Evolutionary conservation across 306 rosid species (phyloP).

Genomic region (Prunus fruticosa): DNA sequence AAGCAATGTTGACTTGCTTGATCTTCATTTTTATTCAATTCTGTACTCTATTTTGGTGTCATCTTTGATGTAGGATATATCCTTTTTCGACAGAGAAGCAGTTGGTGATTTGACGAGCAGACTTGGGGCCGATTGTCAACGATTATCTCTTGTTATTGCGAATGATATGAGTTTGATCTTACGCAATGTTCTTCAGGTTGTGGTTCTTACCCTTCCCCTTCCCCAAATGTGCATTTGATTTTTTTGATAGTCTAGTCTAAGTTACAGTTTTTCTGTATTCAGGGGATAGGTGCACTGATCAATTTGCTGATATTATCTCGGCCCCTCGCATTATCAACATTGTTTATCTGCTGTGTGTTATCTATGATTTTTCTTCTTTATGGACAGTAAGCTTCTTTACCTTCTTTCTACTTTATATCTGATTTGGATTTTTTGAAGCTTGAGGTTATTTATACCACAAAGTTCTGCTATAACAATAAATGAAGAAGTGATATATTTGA

Average conservation of each 20-base stretch:
- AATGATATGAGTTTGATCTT: conserved; percentile 55
- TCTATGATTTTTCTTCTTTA: conserved; percentile 59
- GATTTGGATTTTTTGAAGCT: not conserved
- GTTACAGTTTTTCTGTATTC: conserved; percentile 26
- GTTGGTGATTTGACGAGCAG: conserved; percentile 83
- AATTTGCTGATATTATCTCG: conserved; percentile 71
- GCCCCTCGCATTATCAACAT: conserved; percentile 74
- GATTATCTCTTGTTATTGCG: conserved; percentile 58
- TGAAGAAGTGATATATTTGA: too few relatives aligned
- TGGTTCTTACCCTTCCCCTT: conserved; percentile 8
- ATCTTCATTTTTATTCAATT: conserved; percentile 1
- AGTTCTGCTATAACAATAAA: too few relatives aligned
- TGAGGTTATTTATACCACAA: not conserved
- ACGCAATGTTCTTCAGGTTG: conserved; percentile 65
- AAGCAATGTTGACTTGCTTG: not conserved
- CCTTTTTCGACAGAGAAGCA: conserved; percentile 66
- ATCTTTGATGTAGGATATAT: conserved; percentile 55
- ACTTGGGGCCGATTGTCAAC: conserved; percentile 80
- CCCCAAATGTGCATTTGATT: conserved; percentile 5
- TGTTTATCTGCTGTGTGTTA: conserved; percentile 58
- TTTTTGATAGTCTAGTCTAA: not conserved
- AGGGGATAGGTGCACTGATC: conserved; percentile 75
- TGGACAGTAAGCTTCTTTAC: conserved; percentile 51
- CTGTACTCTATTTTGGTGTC: conserved; percentile 9
- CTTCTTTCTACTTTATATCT: conserved; percentile 13